Evolutionary conservation across 345 rosid genomes (phyloP).

Genomic region (Adansonia digitata): DNA sequence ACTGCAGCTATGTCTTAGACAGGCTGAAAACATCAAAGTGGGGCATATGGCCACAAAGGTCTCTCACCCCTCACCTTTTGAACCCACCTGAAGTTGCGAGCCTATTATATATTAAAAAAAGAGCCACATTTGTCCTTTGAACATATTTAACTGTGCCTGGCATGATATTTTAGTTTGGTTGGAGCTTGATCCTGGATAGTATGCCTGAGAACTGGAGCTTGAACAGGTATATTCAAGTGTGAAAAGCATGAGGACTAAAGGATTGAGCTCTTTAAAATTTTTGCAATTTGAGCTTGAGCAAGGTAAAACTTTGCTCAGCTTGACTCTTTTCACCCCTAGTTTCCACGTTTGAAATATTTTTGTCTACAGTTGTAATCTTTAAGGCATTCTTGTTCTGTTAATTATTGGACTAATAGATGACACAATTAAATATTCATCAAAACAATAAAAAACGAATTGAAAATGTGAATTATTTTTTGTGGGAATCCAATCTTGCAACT

Average conservation of each 20-base stretch:
- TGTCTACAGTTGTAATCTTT: not conserved
- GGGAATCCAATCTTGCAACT: not conserved
- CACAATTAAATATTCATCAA: not conserved
- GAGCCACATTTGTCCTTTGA: not conserved
- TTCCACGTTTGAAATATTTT: not conserved
- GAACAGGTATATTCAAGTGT: not conserved
- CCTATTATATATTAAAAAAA: not conserved
- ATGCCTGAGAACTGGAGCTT: not conserved
- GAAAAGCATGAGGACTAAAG: not conserved
- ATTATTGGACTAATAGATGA: not conserved
- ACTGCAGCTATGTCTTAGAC: not conserved
- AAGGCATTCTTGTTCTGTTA: not conserved
- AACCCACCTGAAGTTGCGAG: no score
- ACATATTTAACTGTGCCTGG: not conserved
- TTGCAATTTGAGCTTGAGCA: not conserved
- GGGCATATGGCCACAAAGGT: not conserved
- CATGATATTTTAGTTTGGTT: not conserved
- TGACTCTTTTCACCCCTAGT: not conserved
- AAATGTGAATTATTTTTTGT: not conserved
- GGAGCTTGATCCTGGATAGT: not conserved
- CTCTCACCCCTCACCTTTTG: no score
- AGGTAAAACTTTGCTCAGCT: not conserved
- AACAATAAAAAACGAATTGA: not conserved
- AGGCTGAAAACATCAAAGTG: not conserved
- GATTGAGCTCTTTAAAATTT: not conserved